Evolutionary conservation across 176 grass and related monocot genomes (phyloP).

Genomic region (Puya raimondii): DNA sequence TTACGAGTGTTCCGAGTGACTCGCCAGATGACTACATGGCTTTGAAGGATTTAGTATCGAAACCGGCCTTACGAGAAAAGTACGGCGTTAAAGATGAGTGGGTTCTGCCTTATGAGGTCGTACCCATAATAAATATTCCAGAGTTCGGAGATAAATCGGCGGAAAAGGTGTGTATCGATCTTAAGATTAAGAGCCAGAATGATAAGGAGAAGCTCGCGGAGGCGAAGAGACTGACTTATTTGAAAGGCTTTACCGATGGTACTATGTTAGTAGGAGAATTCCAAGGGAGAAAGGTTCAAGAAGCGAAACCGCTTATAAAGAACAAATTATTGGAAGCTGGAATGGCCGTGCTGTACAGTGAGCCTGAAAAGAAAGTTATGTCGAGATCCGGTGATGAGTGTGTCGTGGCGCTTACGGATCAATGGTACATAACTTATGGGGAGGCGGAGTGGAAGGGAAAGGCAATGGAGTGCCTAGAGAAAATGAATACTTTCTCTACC

Average conservation of each 20-base stretch:
- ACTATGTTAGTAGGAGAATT: slow-evolving; percentile 69
- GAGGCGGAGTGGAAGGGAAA: slow-evolving; percentile 61
- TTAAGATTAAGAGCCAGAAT: slow-evolving; percentile 69
- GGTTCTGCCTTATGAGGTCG: slow-evolving; percentile 47
- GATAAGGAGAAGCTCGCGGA: slow-evolving; percentile 74
- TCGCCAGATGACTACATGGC: slow-evolving; percentile 74
- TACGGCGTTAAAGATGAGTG: slow-evolving; percentile 65
- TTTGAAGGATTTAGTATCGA: slow-evolving; percentile 48
- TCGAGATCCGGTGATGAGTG: slow-evolving; percentile 81
- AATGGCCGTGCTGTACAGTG: slow-evolving; percentile 45
- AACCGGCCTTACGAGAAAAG: slow-evolving; percentile 47
- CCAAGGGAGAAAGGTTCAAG: slow-evolving; percentile 50
- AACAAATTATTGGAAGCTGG: slow-evolving; percentile 50
- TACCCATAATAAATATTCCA: slow-evolving; percentile 69
- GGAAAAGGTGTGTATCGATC: slow-evolving; percentile 51
- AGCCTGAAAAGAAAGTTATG: slow-evolving; percentile 74
- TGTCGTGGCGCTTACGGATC: slow-evolving; percentile 68
- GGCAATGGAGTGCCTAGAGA: slow-evolving; percentile 45
- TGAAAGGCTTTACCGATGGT: slow-evolving; percentile 75
- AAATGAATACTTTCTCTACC: slow-evolving; percentile 54
- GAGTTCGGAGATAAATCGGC: slow-evolving; percentile 64
- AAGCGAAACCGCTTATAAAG: slow-evolving; percentile 65
- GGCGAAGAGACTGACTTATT: slow-evolving; percentile 59
- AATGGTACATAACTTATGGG: slow-evolving; percentile 84
- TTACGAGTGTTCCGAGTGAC: slow-evolving; percentile 64